A percentile compares a stretch with the other conserved stretches of the same genome.
Evolutionary conservation across 208 protist species (phyloP).

Genomic region (Trypanosoma melophagium): DNA sequence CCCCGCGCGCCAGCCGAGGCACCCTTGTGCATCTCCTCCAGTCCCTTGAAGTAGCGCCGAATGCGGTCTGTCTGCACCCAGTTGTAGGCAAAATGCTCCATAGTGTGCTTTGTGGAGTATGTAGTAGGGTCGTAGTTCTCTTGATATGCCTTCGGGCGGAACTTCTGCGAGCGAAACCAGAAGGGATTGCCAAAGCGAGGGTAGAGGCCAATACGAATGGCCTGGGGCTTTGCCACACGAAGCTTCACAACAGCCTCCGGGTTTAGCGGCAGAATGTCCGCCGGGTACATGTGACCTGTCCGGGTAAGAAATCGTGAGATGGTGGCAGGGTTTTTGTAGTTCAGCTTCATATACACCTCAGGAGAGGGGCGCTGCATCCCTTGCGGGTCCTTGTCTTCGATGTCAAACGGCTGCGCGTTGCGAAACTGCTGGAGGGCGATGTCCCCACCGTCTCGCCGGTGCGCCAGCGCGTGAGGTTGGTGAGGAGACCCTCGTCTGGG

Average conservation of each 20-base stretch:
- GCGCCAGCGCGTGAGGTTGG: constrained; percentile 83
- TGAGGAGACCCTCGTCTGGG: constrained; percentile 86
- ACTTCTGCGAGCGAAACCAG: constrained; percentile 83
- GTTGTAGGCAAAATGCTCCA: constrained; percentile 91
- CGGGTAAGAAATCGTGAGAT: constrained; percentile 87
- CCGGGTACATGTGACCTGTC: constrained; percentile 87
- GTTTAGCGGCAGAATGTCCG: constrained; percentile 84
- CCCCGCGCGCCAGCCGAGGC: constrained; percentile 35
- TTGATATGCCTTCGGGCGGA: constrained; percentile 83
- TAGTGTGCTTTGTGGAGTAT: constrained; percentile 87
- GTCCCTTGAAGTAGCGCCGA: constrained; percentile 72
- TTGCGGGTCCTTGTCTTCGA: constrained; percentile 84
- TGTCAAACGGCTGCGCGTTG: constrained; percentile 87
- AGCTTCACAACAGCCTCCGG: constrained; percentile 85
- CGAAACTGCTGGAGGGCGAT: constrained; percentile 87
- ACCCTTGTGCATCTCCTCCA: constrained; percentile 61
- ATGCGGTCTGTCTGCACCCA: constrained; percentile 90
- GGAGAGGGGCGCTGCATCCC: constrained; percentile 72
- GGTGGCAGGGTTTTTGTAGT: constrained; percentile 91
- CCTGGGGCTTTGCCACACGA: constrained; percentile 77
- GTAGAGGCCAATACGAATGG: constrained; percentile 87
- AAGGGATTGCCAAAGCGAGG: constrained; percentile 90
- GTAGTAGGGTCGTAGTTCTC: constrained; percentile 89
- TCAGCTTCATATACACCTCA: constrained; percentile 92
- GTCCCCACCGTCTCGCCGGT: constrained; percentile 83